Evolutionary conservation across 2,329 filamentous ascomycete genomes (phyloP), one percentile per base, ranked within the genome.

Genomic region (Botrytis fragariae): DNA sequence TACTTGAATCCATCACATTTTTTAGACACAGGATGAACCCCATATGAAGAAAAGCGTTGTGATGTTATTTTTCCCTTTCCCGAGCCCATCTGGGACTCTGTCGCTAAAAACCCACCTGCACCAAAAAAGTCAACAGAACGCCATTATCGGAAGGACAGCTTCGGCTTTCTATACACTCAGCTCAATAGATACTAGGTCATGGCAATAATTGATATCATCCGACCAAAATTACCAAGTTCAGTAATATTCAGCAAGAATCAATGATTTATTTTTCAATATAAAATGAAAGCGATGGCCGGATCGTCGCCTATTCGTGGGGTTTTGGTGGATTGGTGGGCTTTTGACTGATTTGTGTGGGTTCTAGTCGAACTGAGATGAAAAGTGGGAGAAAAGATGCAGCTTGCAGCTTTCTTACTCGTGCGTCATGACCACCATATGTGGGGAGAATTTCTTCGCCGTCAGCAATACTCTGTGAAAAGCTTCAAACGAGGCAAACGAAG

Each of bases 241-340:
- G 65, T 45, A 32, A 67, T 16, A 8, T 32, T 57, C 48, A 68
- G 48, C 48, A 37, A 68, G 35, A 57, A 61, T 44, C 22, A 69
- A 61, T 42, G 67, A 70, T 45, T 44, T 51, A 35, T 71, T 45
- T 63, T 39, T 25, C 59, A 42, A 72, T 67, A 67, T 67, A 29
- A 44, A 59, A 42, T 65, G 35, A 45, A 72, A 45, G 61, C 45
- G 45, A 67, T n/a, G 70, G 57, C 61, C 61, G 61, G 70, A 72
- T 72, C 61, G 61, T 67, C 70, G 61, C 70, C 70, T 32, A 72
- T 72, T 72, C 60, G 60, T 72, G 70, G 70, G 60, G 70, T 70
- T 72, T 69, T 57, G 65, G 59, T 65, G 70, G 70, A 72, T 14
- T 64, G 69, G 37, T 54, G 48, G 51, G 16, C 20, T 44, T 63